Evolutionary conservation across 2,329 filamentous ascomycete genomes (phyloP), one percentile per base, ranked within the genome.

Genomic region (Fusarium austroafricanum): DNA sequence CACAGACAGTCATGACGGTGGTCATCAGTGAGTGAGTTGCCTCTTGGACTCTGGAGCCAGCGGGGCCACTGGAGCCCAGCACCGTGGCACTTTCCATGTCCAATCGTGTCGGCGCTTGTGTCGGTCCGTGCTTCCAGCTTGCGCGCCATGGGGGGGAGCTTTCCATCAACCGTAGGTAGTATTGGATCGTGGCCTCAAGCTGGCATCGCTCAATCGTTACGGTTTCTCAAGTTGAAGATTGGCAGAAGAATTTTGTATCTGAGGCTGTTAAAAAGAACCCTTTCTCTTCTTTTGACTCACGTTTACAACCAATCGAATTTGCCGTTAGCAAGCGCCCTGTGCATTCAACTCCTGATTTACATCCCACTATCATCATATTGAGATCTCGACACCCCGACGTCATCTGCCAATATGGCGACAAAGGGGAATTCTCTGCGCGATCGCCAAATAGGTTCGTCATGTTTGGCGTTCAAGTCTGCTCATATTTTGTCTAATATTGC

Each of bases 371-470:
- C 68, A 65, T 35, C 53, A 53, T 46, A 43, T 68, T 47, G 42
- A 68, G 49, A 46, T 66, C 40, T 60, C 37, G 29, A 49, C 40
- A 31, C 37, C 35, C 43, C 67, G 58, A 71, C 72, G 71, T 74
- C 72, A 72, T 67, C 53, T 64, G 55, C 65, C 66, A 78, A 49
- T 70, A 85, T 85, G 83, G 79, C 83, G 67, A 76, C 81, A 68
- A 83, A 80, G 61, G 81, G 78, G 53, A 81, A 77, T 65, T 82
- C 82, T 40, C 73, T 86, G 71, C 80, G 83, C 73, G 83, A 85
- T 77, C 83, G 82, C 75, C 83, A 85, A 73, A 83, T 85, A 75
- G 77, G 83, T 84, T 76, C 26, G 61, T 55, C 11, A 12, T 9
- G 15, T 7, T 18, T 20, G 15, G 15, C 3, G 4, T 39, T 10